Conservation (phyloP, 306 rosid species). For the Acmispon strigosus region DNA sequence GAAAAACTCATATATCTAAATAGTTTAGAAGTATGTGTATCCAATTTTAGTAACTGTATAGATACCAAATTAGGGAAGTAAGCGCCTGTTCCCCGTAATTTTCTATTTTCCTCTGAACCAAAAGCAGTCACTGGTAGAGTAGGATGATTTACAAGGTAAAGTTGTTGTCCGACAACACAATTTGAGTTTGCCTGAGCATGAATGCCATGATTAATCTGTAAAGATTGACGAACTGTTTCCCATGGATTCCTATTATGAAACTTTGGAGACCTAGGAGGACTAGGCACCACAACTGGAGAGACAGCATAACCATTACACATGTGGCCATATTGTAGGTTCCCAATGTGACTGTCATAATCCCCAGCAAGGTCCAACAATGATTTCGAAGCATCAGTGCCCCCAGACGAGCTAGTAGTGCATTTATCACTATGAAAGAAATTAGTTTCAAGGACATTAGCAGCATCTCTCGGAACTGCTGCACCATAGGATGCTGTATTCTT, state of each 20-base stretch:
- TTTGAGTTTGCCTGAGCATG: conserved; percentile 41
- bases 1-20: background rate
- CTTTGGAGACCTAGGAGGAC: conserved; percentile 55
- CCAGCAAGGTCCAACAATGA: conserved; percentile 66
- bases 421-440: conserved; percentile 23
- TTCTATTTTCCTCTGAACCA: conserved; percentile 50
- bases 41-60: conserved; percentile 5
- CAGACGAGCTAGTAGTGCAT: conserved; percentile 20
- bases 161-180: conserved; percentile 36
- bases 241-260: conserved; percentile 45
- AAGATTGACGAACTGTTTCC: conserved; percentile 37
- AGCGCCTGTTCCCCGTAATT: conserved; percentile 65
- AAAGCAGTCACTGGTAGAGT: conserved; percentile 30
- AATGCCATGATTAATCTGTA: conserved; percentile 34
- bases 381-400: conserved; percentile 34
- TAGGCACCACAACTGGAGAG: conserved; percentile 35
- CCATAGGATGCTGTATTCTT: conserved; percentile 23
- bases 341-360: conserved; percentile 53
- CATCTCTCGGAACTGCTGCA: conserved; percentile 19
- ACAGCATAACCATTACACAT: conserved; percentile 39
- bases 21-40: background rate
- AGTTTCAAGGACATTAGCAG: conserved; percentile 24
- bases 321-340: conserved; percentile 53
- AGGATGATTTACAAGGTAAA: conserved; percentile 37
- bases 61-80: conserved; percentile 71